A percentile compares a stretch with the other conserved stretches of the same genome.
phyloP scores from a whole-genome alignment of 805 yeast genomes.

The Starmera amethionina region DNA sequence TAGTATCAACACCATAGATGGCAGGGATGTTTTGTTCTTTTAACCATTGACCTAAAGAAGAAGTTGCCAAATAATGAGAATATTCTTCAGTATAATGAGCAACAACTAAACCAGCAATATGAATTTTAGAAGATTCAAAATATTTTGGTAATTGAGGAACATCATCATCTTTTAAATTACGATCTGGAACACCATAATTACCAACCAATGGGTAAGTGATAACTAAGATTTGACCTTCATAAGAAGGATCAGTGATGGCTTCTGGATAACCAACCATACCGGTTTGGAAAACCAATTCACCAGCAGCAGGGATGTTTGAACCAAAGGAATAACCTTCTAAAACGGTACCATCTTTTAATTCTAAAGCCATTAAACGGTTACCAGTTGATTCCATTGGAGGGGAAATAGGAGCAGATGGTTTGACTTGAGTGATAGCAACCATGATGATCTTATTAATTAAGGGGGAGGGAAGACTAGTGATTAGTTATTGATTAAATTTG shows the following conservation, averaged over 20 bases:
- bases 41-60: slow-evolving; percentile 91
- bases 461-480: no score
- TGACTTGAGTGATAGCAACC: slow-evolving; percentile 22
- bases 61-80: slow-evolving; percentile 87
- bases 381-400: slow-evolving; percentile 83
- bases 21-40: slow-evolving; percentile 91
- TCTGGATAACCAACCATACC: slow-evolving; percentile 99
- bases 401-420: slow-evolving; percentile 71
- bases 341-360: slow-evolving; percentile 76
- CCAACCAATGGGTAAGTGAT: slow-evolving; percentile 96
- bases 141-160: slow-evolving; percentile 75
- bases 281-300: slow-evolving; percentile 98
- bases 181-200: slow-evolving; percentile 98
- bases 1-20: slow-evolving; percentile 94
- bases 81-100: slow-evolving; percentile 95
- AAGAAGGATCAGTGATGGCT: slow-evolving; percentile 95
- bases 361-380: slow-evolving; percentile 78
- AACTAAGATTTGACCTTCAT: slow-evolving; percentile 94
- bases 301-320: slow-evolving; percentile 80
- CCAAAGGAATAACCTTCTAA: slow-evolving; percentile 97
- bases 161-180: slow-evolving; percentile 62
- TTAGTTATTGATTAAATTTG: no score
- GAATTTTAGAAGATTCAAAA: slow-evolving; percentile 88
- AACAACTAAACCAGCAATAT: slow-evolving; percentile 92
- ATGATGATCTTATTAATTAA: slow-evolving; percentile 9